Percentiles rank a stretch among this genome's conserved stretches.
phyloP scores from a whole-genome alignment of 2,329 filamentous ascomycete genomes.

The Pyrenophora teres region DNA sequence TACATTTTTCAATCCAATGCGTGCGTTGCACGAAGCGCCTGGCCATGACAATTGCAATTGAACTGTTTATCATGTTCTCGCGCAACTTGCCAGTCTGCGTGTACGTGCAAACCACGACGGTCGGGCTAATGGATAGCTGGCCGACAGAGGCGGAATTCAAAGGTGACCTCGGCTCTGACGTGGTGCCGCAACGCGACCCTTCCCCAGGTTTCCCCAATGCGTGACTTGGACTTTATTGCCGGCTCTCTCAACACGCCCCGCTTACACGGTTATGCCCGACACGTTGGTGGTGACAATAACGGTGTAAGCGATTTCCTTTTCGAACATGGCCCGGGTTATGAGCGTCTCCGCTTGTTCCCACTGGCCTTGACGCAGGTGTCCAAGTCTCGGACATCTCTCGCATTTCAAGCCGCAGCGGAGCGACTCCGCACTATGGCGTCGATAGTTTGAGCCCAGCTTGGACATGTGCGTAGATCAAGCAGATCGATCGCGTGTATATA shows the following conservation, averaged over 20 bases:
- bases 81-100: background rate
- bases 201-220: slow-evolving; percentile 26
- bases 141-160: slow-evolving; percentile 16
- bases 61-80: background rate
- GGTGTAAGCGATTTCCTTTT: no score
- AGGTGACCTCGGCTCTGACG: slow-evolving; percentile 38
- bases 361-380: no score
- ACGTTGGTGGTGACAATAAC: no score
- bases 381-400: slow-evolving; percentile 4
- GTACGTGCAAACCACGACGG: background rate
- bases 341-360: no score
- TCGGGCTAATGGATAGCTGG: slow-evolving; percentile 14
- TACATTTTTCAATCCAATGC: slow-evolving; percentile 30
- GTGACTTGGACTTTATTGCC: slow-evolving; percentile 2
- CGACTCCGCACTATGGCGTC: slow-evolving; percentile 25
- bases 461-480: slow-evolving; percentile 6
- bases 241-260: slow-evolving; percentile 1
- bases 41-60: background rate
- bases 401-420: slow-evolving; percentile 7
- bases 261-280: no score
- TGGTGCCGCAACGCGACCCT: slow-evolving; percentile 20
- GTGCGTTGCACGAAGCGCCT: slow-evolving; percentile 7
- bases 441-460: slow-evolving; percentile 14
- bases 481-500: slow-evolving; percentile 8
- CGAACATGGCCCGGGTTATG: no score